Evolutionary conservation across 176 grass and related monocot genomes (phyloP), one percentile per base, ranked within the genome.

Genomic region (Musa schizocarpa): DNA sequence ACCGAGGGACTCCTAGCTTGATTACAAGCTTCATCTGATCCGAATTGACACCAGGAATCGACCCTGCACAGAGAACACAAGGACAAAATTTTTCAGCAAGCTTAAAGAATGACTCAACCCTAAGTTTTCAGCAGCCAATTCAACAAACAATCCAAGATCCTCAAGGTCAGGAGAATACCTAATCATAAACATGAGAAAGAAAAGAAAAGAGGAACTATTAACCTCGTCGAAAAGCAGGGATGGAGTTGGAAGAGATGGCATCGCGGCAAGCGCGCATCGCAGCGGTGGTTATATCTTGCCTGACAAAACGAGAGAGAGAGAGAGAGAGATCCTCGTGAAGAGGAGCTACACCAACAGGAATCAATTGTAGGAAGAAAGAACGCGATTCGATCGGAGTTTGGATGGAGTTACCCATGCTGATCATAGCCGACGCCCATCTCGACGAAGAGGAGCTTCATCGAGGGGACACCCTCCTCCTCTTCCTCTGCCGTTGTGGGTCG

Each of bases 11-110:
- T 1, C 95, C 95, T 24, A 99, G 82, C 77, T 88, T 92, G 82
- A 98, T 93, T 84, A 93, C 79, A 69, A 98, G 95, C 78, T 99
- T 99, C 95, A 94, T 99, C 84, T 99, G 90, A 50, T 92, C 88
- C 8, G 88, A 91, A 86, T 84, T 91, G 66, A 92, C 90, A 81
- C 95, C 95, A 4, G 95, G 95, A 79, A 93, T 89, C 68, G 95
- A 81, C 68, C 90, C 88, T 98, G 82, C 63, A 74, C 4, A 59
- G 2, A 26, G 68, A 52, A 12, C 19, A 70, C 3, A 52, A 70
- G 4, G 34, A 5, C 34, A 4, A 43, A 43, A 6, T 43, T 43
- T 43, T 43, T 43, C 34, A 43, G 34, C 34, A 43, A 43, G 34
- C 34, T 43, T 43, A 43, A 43, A 43, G 34, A 43, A 43, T 43